Evolutionary conservation across 495 filamentous ascomycete species (phyloP).

Genomic region (Trichoderma orchidacearum): DNA sequence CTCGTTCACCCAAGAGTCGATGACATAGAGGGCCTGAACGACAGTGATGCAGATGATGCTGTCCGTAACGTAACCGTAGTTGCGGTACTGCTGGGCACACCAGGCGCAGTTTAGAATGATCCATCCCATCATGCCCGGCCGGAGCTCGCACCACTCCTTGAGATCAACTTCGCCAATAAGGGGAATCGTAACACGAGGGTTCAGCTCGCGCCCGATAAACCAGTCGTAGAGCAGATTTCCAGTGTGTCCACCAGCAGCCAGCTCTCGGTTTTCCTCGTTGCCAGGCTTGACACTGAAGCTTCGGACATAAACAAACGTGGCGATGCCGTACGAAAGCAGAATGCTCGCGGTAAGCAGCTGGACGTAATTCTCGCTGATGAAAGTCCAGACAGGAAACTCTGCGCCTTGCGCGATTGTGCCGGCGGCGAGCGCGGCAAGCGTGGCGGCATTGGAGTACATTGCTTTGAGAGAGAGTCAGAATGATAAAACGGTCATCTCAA

Average conservation of each 20-base stretch:
- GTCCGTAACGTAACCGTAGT: constrained; percentile 71
- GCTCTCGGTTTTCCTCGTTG: constrained; percentile 52
- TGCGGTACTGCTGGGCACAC: constrained; percentile 75
- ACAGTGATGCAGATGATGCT: constrained; percentile 69
- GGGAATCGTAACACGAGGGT: constrained; percentile 72
- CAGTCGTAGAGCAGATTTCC: constrained; percentile 91
- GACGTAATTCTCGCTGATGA: constrained; percentile 80
- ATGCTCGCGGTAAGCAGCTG: constrained; percentile 76
- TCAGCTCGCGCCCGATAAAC: constrained; percentile 94
- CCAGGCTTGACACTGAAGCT: constrained; percentile 70
- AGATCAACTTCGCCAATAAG: constrained; percentile 76
- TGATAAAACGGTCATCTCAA: not conserved
- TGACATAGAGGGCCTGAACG: constrained; percentile 72
- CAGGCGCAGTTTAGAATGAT: constrained; percentile 75
- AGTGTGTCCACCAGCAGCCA: constrained; percentile 67
- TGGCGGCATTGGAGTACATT: constrained; percentile 61
- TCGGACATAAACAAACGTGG: constrained; percentile 62
- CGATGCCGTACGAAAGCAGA: constrained; percentile 51
- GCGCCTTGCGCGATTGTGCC: constrained; percentile 68
- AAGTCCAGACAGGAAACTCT: constrained; percentile 80
- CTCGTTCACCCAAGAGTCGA: constrained; percentile 85
- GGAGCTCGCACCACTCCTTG: constrained; percentile 80
- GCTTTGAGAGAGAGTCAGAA: constrained; percentile 33
- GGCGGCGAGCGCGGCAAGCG: constrained; percentile 48
- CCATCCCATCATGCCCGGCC: constrained; percentile 86